These are phyloP conservation scores for Silene noctiflora DNA, from an alignment of 179 eudicot genomes.

Conservation along the genomic window DNA sequence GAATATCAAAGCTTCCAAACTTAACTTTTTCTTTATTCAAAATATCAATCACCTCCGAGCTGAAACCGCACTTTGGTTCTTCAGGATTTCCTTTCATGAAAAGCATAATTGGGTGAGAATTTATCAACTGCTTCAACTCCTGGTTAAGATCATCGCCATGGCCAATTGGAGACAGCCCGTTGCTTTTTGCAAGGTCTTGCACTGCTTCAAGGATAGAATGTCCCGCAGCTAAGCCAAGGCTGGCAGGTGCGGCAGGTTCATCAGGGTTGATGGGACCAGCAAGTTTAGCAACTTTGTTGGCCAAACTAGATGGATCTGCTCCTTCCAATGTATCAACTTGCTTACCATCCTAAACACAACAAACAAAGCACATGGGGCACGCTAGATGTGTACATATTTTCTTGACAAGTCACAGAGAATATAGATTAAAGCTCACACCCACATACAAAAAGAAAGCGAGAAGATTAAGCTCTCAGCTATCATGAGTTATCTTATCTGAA, in stretches of 20 bases:
- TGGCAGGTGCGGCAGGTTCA: constrained; percentile 90
- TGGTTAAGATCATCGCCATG: constrained; percentile 37
- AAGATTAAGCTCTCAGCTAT: neutral
- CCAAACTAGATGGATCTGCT: constrained; percentile 86
- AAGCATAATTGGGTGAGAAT: constrained; percentile 73
- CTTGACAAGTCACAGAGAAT: neutral
- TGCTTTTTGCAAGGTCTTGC: constrained; percentile 54
- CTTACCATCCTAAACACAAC: constrained; percentile 61
- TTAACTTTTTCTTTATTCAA: constrained; percentile 66
- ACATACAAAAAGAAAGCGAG: neutral
- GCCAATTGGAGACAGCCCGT: constrained; percentile 34
- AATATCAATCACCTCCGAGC: constrained; percentile 72
- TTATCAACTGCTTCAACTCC: constrained; percentile 55
- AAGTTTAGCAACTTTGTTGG: constrained; percentile 85
- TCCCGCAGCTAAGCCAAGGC: constrained; percentile 90
- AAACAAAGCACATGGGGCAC: neutral
- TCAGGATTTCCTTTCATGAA: constrained; percentile 95
- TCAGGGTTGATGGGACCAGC: constrained; percentile 59
- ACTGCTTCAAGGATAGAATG: constrained; percentile 67
- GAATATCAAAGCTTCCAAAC: constrained; percentile 86
- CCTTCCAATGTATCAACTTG: constrained; percentile 84
- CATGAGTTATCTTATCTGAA: neutral
- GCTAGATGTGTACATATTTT: neutral
- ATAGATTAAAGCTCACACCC: neutral
- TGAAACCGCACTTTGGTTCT: constrained; percentile 84